Base-by-base conservation (phyloP, 805 yeast genomes). In the Candida orba region DNA sequence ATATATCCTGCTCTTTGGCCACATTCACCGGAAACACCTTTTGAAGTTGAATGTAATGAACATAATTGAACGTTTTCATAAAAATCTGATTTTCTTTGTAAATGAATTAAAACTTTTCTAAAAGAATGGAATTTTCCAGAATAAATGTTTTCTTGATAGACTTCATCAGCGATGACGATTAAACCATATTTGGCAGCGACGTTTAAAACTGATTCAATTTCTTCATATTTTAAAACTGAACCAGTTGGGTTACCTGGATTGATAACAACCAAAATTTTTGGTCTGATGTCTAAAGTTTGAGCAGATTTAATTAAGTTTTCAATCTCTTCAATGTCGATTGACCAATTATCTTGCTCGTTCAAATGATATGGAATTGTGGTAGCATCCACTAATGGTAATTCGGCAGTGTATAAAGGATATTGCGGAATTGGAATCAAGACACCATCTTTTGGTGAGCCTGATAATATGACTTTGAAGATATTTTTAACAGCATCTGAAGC, bases 201-300 rank as follows among this genome's bases (percentile, higher is more conserved):
- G 33, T 75, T 71, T 45, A 93, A 70, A 43, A 93, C 73, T 36
- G 80, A 82, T 35, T 71, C 78, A 57, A 93, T 88, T 49, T 81
- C 79, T 6, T 74, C 75, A 40, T 69, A 71, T 9, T 75, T 63
- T 46, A 93, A 70, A 43, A 89, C 79, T 1, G 96, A 76, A 36
- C 99, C 99, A 0, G 99, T 93, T 50, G 99, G 99, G 66, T 93
- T 93, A 45, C 99, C 98, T 2, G 99, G 99, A 68, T 93, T 93
- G 58, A 93, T 93, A 14, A 93, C 86, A 3, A 91, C 98, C 43
- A 95, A 67, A 46, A 91, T 81, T 55, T 86, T 78, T 50, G 93
- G 82, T 12, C 65, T 69, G 25, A 85, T 64, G 2, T 84, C 86
- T 31, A 75, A 65, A 3, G 62, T 61, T 2, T 62, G 46, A 18